Conservation (phyloP, 2,329 filamentous ascomycete species). For the Beauveria bassiana region DNA sequence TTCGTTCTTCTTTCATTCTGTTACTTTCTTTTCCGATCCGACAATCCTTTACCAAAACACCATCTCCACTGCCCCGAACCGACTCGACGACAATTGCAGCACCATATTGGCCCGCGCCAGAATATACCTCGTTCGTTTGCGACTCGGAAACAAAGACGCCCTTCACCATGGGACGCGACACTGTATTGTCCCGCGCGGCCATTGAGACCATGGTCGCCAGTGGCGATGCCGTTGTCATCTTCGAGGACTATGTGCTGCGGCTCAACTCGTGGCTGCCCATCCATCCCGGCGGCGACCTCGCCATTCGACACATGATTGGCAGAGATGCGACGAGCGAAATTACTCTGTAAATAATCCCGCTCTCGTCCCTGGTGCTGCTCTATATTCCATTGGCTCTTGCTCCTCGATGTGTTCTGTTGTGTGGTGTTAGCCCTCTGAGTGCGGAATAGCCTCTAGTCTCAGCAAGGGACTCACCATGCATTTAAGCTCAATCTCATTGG, state of each 20-base stretch:
- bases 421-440: not conserved
- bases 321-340: conserved; percentile 53
- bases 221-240: conserved; percentile 48
- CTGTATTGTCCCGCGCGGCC: conserved; percentile 34
- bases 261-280: conserved; percentile 50
- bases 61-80: not conserved
- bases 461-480: not conserved
- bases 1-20: not conserved
- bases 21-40: not conserved
- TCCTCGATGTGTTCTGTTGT: not conserved
- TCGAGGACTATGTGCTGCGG: conserved; percentile 44
- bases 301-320: conserved; percentile 55
- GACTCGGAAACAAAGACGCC: not conserved
- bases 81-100: not conserved
- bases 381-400: not conserved
- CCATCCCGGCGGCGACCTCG: conserved; percentile 52
- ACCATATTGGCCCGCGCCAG: not conserved
- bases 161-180: conserved; percentile 31
- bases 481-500: conserved; percentile 7
- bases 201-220: conserved; percentile 46
- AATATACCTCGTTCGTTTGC: conserved; percentile 1
- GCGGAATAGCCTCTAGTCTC: conserved; percentile 6
- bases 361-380: not conserved
- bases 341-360: conserved; percentile 36
- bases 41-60: not conserved